Base-by-base conservation (phyloP, 441 rosid species). In the Francoa sonchifolia region DNA sequence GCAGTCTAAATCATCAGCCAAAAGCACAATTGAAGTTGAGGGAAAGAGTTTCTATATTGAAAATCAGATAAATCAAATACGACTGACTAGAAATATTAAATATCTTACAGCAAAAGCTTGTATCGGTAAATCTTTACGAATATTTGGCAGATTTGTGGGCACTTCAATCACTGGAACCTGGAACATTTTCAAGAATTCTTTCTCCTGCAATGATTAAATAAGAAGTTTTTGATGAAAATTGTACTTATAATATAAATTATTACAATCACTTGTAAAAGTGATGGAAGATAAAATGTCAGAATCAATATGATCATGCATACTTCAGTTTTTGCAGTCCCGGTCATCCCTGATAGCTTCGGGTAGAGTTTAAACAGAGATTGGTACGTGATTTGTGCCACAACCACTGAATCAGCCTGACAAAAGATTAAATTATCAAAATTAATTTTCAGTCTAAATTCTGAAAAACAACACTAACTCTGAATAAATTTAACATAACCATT, bases 301-400 rank as follows among this genome's bases (percentile, higher is more conserved):
- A 49, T 39, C 34, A 44, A 36, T 14, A 43, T 18, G 23, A 41
- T 34, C 33, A 38, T 40, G 34, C 77, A 32, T 74, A 89, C 95
- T 69, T 89, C 97, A 40, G 97, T 89, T 74, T 89, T 89, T 62
- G 97, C 97, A 25, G 97, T 89, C 55, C 97, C 97, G 28, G 97
- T 89, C 97, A 89, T 89, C 57, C 97, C 97, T 1, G 95, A 81
- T 42, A 89, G 74, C 82, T 89, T 84, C 14, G 97, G 97, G 38
- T 84, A 89, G 52, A 84, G 95, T 72, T 89, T 89, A 62, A 89
- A 89, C 64, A 89, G 73, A 7, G 97, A 89, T 61, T 89, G 97
- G 51, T 89, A 89, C 15, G 97, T 89, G 48, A 89, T 89, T 79
- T 89, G 97, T 25, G 97, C 97, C 57, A 84, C 95, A 44, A 84